phyloP scores from a whole-genome alignment of 179 eudicot species.

The Gypsophila paniculata region DNA sequence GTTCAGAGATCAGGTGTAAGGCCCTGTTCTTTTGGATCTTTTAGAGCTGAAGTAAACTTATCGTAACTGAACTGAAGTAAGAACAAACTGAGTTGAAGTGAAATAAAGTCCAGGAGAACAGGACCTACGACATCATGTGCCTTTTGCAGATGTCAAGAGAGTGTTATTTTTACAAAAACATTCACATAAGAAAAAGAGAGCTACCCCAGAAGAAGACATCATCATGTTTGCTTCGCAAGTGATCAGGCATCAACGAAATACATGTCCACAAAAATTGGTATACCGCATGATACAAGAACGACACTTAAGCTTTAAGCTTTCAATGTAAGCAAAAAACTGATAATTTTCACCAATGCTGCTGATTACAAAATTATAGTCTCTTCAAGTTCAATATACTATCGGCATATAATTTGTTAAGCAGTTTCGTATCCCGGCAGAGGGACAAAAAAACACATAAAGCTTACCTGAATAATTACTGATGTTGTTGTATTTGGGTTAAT shows the following conservation, averaged over 20 bases:
- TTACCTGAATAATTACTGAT: conserved; percentile 75
- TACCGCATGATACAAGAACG: neutral
- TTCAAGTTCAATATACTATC: neutral
- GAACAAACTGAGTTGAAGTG: no score
- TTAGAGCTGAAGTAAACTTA: no score
- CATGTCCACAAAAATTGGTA: neutral
- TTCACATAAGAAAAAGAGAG: neutral
- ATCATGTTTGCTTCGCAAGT: neutral
- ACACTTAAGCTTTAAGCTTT: neutral
- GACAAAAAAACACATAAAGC: conserved; percentile 12
- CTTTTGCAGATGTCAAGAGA: conserved; percentile 18
- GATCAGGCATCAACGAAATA: neutral
- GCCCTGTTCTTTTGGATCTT: no score
- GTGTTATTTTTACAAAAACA: neutral
- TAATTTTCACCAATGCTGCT: neutral
- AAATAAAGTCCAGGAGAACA: no score
- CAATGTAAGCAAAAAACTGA: neutral
- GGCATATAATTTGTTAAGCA: neutral
- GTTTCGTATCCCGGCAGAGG: neutral
- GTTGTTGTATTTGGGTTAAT: conserved; percentile 92
- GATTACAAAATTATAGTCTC: neutral
- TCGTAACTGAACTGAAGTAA: no score
- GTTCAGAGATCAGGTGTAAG: conserved; percentile 61
- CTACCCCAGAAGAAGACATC: neutral
- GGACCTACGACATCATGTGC: conserved; percentile 38